Base-by-base conservation (phyloP, 192 early-diverging fungal species). In the Mortierella antarctica region DNA sequence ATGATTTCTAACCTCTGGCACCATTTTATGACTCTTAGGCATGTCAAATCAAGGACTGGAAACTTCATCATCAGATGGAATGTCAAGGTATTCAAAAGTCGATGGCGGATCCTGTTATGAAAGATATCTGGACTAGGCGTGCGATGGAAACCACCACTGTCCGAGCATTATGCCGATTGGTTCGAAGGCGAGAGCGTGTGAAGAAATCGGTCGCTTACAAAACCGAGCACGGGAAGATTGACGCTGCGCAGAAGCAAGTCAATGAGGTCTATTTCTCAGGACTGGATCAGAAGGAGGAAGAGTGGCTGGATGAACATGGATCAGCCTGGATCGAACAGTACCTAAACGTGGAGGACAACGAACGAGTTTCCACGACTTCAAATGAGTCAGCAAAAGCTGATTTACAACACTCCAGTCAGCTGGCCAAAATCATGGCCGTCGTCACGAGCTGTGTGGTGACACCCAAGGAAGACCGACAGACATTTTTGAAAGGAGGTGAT, bases 31-130 rank as follows among this genome's bases (percentile, higher is more conserved):
- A 14, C 6, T n/a, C 12, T 11, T 67, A 79, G 76, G 52, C 68
- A 7, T 79, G 76, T 41, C 76, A 79, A 57, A 59, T 61, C 55
- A 79, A 67, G 18, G 76, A 79, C 58, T 79, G 76, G 76, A 79
- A 79, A 31, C 64, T 79, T 5, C 76, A 79, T 15, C 76, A 79
- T 61, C 76, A 71, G 55, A 55, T 71, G 23, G 76, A 79, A 44
- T 79, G 76, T 41, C 68, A 79, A 21, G 76, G 76, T 6, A 79
- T 79, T 18, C 76, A 71, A 55, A 71, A 71, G 20, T 79, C 76
- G 6, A 54, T 71, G 52, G 46, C 62, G 12, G 71, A 52, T 31
- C 17, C 76, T 14, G 57, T 40, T 7, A 71, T 65, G 51, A 65
- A 70, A 52, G 76, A 79, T 7, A 47, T 79, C 9, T 79, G 76